Evolutionary conservation across 2,329 filamentous ascomycete genomes (phyloP).

Genomic region (Xylaria sp.): DNA sequence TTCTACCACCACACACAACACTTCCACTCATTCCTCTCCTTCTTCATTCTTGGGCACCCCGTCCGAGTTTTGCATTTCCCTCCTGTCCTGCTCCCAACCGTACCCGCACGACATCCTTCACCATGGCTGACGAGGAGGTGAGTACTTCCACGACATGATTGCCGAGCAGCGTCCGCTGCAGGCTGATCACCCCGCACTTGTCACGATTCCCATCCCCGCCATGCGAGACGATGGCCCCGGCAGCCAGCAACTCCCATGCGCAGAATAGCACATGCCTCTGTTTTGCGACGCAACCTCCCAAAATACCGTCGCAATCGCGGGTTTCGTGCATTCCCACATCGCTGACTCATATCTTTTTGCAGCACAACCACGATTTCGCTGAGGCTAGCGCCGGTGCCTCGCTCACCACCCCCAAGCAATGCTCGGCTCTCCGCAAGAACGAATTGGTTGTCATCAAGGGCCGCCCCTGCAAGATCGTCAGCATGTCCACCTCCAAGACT

Average conservation of each 20-base stretch:
- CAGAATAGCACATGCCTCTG: constrained; percentile 17
- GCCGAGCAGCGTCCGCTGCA: constrained; percentile 11
- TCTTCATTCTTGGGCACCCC: constrained; percentile 43
- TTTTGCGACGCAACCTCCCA: background rate
- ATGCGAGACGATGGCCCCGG: constrained; percentile 26
- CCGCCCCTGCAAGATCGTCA: constrained; percentile 99
- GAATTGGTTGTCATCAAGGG: constrained; percentile 98
- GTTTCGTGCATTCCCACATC: constrained; percentile 10
- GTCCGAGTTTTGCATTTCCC: constrained; percentile 43
- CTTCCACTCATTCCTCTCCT: constrained; percentile 39
- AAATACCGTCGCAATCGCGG: background rate
- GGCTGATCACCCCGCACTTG: constrained; percentile 42
- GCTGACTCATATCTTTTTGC: constrained; percentile 40
- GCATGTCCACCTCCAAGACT: constrained; percentile 99
- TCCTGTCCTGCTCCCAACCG: constrained; percentile 4
- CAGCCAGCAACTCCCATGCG: constrained; percentile 17
- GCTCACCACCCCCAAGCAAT: constrained; percentile 96
- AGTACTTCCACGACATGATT: constrained; percentile 46
- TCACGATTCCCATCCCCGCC: constrained; percentile 34
- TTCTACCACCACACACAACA: constrained; percentile 30
- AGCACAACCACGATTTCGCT: constrained; percentile 84
- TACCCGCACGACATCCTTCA: constrained; percentile 56
- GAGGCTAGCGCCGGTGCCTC: constrained; percentile 97
- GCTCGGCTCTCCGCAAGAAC: constrained; percentile 99
- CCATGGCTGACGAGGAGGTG: constrained; percentile 69